These are phyloP conservation scores for Candida tammaniensis DNA, from an alignment of 805 yeast species.

Conservation along the genomic window DNA sequence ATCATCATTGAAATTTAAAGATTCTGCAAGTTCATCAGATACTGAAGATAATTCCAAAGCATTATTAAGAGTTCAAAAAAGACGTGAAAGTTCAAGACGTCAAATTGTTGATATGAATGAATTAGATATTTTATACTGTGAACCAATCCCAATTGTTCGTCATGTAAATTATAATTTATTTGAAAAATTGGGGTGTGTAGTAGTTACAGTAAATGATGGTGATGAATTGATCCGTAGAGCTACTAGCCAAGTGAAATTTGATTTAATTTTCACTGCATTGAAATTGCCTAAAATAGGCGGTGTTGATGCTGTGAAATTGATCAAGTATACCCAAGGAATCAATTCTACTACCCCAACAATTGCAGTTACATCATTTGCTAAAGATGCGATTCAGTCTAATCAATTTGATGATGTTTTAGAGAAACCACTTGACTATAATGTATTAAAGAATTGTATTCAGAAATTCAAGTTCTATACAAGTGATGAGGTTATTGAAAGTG, in stretches of 20 bases:
- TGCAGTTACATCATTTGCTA: conserved; percentile 67
- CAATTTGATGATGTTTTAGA: conserved; percentile 70
- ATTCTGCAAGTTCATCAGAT: conserved; percentile 61
- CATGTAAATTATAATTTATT: conserved; percentile 62
- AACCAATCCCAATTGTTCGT: conserved; percentile 80
- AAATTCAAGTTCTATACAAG: conserved; percentile 14
- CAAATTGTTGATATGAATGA: conserved; percentile 23
- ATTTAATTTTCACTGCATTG: conserved; percentile 74
- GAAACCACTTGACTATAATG: conserved; percentile 51
- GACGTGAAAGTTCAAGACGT: conserved; percentile 52
- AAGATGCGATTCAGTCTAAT: conserved; percentile 56
- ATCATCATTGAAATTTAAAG: conserved; percentile 27
- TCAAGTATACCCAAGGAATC: conserved; percentile 71
- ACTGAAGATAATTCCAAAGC: conserved; percentile 41
- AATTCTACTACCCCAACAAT: conserved; percentile 76
- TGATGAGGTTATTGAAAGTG: conserved; percentile 29
- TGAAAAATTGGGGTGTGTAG: conserved; percentile 73
- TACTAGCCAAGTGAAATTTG: conserved; percentile 81
- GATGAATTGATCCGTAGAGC: conserved; percentile 81
- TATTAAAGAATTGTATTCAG: conserved; percentile 20
- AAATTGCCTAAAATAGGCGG: conserved; percentile 66
- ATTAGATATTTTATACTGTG: conserved; percentile 77
- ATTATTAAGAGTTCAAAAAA: conserved; percentile 47
- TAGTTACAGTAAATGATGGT: conserved; percentile 72
- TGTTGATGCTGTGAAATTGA: conserved; percentile 71